A percentile compares a stretch with the other conserved stretches of the same genome.
phyloP scores from a whole-genome alignment of 2,329 filamentous ascomycete species.

The Seiridium unicorne region DNA sequence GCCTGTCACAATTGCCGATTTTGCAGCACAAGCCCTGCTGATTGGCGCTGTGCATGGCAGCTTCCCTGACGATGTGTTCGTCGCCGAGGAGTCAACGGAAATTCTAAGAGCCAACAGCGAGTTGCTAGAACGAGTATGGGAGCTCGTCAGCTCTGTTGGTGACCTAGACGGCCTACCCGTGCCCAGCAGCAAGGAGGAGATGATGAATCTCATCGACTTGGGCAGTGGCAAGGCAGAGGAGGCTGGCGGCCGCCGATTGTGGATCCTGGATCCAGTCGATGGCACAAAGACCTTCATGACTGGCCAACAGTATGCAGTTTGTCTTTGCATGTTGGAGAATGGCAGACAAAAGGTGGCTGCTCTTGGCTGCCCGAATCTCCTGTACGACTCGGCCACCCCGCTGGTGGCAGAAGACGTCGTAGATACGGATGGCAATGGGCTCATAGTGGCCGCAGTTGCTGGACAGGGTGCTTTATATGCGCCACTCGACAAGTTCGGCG shows the following conservation, averaged over 20 bases:
- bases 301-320: constrained; percentile 62
- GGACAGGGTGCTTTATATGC: neutral
- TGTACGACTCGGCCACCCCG: constrained; percentile 31
- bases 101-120: constrained; percentile 46
- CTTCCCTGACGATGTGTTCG: constrained; percentile 56
- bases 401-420: constrained; percentile 34
- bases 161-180: constrained; percentile 35
- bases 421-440: constrained; percentile 42
- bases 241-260: constrained; percentile 40
- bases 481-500: neutral
- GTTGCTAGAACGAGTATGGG: constrained; percentile 54
- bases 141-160: constrained; percentile 44
- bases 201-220: constrained; percentile 61
- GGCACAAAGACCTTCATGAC: constrained; percentile 61
- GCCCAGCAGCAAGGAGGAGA: constrained; percentile 37
- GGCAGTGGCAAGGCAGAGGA: constrained; percentile 40
- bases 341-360: constrained; percentile 58
- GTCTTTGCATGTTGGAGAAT: constrained; percentile 55
- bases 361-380: constrained; percentile 60
- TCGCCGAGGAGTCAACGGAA: constrained; percentile 60
- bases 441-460: constrained; percentile 29
- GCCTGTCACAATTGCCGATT: constrained; percentile 64
- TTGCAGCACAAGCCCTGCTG: constrained; percentile 61
- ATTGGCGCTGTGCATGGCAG: constrained; percentile 52
- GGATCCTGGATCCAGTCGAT: constrained; percentile 66